These are phyloP conservation scores for Wickerhamiella azyma DNA, from an alignment of 805 yeast species.

Conservation along the genomic window DNA sequence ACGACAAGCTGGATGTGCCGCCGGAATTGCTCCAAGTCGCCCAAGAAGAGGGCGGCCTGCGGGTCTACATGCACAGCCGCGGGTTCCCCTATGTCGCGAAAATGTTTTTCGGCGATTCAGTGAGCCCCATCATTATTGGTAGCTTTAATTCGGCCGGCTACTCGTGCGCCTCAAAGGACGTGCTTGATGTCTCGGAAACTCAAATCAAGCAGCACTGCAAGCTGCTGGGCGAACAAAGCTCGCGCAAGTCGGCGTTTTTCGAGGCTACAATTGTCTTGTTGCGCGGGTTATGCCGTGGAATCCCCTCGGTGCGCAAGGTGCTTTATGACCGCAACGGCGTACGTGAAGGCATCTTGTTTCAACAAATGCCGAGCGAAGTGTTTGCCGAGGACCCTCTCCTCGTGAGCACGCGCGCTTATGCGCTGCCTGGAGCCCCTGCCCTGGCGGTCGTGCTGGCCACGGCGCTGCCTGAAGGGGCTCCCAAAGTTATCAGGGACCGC, in stretches of 20 bases:
- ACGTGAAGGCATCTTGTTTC: slow-evolving; percentile 59
- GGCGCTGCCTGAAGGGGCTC: slow-evolving; percentile 49
- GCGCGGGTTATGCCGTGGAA: slow-evolving; percentile 24
- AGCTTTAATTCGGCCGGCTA: slow-evolving; percentile 5
- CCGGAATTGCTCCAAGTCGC: slow-evolving; percentile 37
- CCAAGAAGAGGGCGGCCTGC: slow-evolving; percentile 42
- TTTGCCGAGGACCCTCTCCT: slow-evolving; percentile 55
- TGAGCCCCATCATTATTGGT: background rate
- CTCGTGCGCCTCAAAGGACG: slow-evolving; percentile 1
- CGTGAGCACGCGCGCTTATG: slow-evolving; percentile 58
- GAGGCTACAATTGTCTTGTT: slow-evolving; percentile 1
- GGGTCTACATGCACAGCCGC: slow-evolving; percentile 58
- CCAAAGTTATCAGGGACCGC: slow-evolving; percentile 42
- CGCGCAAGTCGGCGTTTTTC: slow-evolving; percentile 5
- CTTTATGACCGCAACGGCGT: slow-evolving; percentile 69
- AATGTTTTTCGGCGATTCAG: slow-evolving; percentile 24
- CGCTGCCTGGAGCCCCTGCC: slow-evolving; percentile 47
- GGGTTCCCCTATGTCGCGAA: slow-evolving; percentile 62
- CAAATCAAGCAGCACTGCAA: background rate
- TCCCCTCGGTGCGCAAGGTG: slow-evolving; percentile 47
- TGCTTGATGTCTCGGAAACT: background rate
- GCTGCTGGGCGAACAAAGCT: background rate
- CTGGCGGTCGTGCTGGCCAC: slow-evolving; percentile 41
- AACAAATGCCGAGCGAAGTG: slow-evolving; percentile 42
- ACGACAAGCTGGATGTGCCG: slow-evolving; percentile 41